phyloP scores from a whole-genome alignment of 768 basidiomycete species.

The Erythrobasidium yunnanense region DNA sequence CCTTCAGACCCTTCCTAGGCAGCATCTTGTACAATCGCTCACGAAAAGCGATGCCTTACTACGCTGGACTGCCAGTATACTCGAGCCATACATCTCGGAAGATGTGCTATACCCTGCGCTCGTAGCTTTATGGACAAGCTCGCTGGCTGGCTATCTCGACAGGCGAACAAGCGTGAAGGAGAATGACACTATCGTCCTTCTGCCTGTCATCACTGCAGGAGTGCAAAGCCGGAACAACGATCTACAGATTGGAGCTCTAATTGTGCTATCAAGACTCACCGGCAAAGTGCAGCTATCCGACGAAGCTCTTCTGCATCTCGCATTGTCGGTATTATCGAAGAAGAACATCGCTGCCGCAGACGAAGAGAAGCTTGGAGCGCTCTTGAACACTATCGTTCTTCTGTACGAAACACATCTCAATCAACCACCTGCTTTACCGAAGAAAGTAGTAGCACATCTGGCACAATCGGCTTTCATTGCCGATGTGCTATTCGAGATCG shows the following conservation, averaged over 20 bases:
- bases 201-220: constrained; percentile 37
- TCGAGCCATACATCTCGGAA: constrained; percentile 50
- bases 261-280: constrained; percentile 60
- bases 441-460: constrained; percentile 38
- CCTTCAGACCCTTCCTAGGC: constrained; percentile 60
- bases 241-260: constrained; percentile 58
- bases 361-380: constrained; percentile 37
- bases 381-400: constrained; percentile 56
- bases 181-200: constrained; percentile 33
- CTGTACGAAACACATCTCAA: constrained; percentile 57
- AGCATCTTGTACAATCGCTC: constrained; percentile 60
- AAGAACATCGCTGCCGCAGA: constrained; percentile 42
- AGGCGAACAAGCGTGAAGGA: constrained; percentile 44
- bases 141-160: constrained; percentile 66
- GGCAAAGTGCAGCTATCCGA: constrained; percentile 55
- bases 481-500: constrained; percentile 47
- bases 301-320: constrained; percentile 53
- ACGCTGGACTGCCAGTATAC: constrained; percentile 58
- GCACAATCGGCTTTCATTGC: constrained; percentile 38
- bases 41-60: constrained; percentile 57
- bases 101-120: constrained; percentile 54
- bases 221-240: constrained; percentile 29
- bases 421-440: constrained; percentile 46
- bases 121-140: constrained; percentile 69
- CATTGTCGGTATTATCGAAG: constrained; percentile 47